Conservation (phyloP, 495 filamentous ascomycete genomes). For the Annulohypoxylon moriforme region DNA sequence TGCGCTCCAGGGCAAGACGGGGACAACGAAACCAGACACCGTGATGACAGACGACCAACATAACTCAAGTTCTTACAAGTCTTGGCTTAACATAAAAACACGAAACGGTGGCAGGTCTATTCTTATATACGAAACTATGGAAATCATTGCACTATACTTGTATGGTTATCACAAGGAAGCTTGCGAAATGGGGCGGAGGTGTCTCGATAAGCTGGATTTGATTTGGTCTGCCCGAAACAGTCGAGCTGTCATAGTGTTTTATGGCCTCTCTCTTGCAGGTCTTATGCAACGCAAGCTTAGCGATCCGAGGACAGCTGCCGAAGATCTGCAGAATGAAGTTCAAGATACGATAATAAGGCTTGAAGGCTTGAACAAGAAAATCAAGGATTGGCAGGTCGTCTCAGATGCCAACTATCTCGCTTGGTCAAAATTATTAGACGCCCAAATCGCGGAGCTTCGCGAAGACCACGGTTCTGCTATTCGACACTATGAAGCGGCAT, state of each 20-base stretch:
- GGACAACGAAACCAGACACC: conserved; percentile 61
- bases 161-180: conserved; percentile 80
- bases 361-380: conserved; percentile 65
- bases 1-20: conserved; percentile 87
- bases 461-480: conserved; percentile 71
- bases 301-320: conserved; percentile 61
- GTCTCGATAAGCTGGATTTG: conserved; percentile 66
- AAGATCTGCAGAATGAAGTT: conserved; percentile 64
- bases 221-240: conserved; percentile 80
- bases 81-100: conserved; percentile 58
- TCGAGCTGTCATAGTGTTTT: conserved; percentile 72
- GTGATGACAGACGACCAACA: conserved; percentile 81
- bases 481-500: conserved; percentile 75
- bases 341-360: conserved; percentile 66
- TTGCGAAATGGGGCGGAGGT: conserved; percentile 72
- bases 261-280: conserved; percentile 74
- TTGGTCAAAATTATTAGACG: conserved; percentile 80
- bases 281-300: conserved; percentile 69
- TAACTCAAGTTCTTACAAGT: conserved; percentile 71
- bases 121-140: conserved; percentile 77
- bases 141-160: conserved; percentile 76
- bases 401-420: conserved; percentile 83
- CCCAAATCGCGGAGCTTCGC: conserved; percentile 74
- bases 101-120: conserved; percentile 64
- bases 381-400: conserved; percentile 73